These are phyloP conservation scores for Xerocomellus intermedius DNA, from an alignment of 768 basidiomycete species.

Conservation along the genomic window DNA sequence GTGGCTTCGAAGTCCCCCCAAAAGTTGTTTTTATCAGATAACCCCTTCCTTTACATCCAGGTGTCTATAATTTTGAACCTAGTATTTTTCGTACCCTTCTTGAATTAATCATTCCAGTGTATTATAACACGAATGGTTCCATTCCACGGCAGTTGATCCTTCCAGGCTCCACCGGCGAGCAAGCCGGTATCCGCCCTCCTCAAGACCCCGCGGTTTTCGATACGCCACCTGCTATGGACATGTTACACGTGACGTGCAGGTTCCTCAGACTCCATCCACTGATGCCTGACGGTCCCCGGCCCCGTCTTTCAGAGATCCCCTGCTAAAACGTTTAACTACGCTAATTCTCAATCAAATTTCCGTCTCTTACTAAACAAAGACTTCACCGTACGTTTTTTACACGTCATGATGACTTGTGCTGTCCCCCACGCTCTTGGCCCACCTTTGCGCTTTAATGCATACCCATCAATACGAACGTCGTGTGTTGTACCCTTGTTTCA, in stretches of 20 bases:
- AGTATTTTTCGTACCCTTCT: neutral
- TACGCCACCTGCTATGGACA: neutral
- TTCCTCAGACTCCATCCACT: neutral
- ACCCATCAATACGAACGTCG: conserved; percentile 1
- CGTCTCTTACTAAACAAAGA: conserved; percentile 19
- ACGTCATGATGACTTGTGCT: conserved; percentile 20
- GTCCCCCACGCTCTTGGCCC: conserved; percentile 3
- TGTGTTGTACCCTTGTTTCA: conserved; percentile 18
- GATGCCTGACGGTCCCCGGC: conserved; percentile 1
- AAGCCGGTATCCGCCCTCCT: neutral
- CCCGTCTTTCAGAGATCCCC: conserved; percentile 20
- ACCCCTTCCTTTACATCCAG: neutral
- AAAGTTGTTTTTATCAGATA: conserved; percentile 20
- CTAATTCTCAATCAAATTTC: conserved; percentile 31
- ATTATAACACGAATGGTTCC: neutral
- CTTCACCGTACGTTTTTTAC: conserved; percentile 1
- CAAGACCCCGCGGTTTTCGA: neutral
- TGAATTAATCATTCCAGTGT: neutral
- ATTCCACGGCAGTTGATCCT: conserved; percentile 4
- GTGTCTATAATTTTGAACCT: neutral
- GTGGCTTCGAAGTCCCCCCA: neutral
- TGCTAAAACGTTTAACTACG: conserved; percentile 33
- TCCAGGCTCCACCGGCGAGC: neutral
- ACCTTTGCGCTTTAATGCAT: neutral
- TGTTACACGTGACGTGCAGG: neutral